phyloP scores from a whole-genome alignment of 768 basidiomycete species.

The Mycena albidolilacea region DNA sequence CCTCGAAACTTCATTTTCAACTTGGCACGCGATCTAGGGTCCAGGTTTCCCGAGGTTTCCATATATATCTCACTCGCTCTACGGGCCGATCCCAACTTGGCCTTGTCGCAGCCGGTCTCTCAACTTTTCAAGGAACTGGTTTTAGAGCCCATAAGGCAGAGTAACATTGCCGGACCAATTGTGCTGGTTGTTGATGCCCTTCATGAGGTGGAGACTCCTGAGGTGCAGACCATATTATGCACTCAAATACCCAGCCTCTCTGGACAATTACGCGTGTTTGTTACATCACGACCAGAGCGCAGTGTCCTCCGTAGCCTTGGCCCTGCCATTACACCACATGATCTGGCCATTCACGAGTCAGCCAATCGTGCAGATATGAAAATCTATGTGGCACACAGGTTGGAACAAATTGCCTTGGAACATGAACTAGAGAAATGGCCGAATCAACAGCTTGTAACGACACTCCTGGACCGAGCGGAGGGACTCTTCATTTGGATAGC shows the following conservation, averaged over 20 bases:
- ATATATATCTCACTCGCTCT: not conserved
- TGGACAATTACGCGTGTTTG: conserved; percentile 39
- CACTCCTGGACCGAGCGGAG: conserved; percentile 32
- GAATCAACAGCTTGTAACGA: not conserved
- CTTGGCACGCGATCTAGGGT: not conserved
- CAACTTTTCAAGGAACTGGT: not conserved
- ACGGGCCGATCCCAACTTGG: conserved; percentile 1
- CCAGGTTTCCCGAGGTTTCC: not conserved
- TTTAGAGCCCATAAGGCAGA: not conserved
- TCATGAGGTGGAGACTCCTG: conserved; percentile 40
- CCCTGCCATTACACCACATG: not conserved
- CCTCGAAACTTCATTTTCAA: conserved; percentile 16
- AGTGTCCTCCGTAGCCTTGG: conserved; percentile 29
- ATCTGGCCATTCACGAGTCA: conserved; percentile 33
- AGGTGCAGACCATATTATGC: conserved; percentile 38
- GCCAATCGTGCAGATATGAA: conserved; percentile 39
- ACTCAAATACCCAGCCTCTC: conserved; percentile 39
- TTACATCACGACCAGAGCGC: conserved; percentile 40
- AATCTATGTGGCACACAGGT: conserved; percentile 30
- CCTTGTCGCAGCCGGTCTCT: not conserved
- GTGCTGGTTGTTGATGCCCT: conserved; percentile 45
- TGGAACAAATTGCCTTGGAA: conserved; percentile 31
- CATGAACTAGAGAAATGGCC: conserved; percentile 7
- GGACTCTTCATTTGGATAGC: conserved; percentile 45
- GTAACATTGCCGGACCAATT: not conserved